Base-by-base conservation (phyloP, 2,329 filamentous ascomycete species). In the Sarocladiaceae sp. region DNA sequence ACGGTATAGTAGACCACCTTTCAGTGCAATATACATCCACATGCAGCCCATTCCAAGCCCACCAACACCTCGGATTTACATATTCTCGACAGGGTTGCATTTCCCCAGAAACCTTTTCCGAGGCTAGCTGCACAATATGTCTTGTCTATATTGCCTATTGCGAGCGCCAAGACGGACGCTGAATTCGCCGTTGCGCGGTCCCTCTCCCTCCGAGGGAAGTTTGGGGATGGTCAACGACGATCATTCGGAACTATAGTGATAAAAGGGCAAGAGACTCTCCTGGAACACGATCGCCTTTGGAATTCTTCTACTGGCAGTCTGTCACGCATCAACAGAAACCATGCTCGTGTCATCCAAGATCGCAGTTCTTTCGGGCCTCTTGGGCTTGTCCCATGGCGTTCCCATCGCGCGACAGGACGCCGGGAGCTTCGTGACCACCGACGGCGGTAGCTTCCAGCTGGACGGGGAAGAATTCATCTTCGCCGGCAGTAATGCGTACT, bases 401-500 rank as follows among this genome's bases (percentile, higher is more conserved):
- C 34, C 34, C n/a, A 18, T 10, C n/a, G 20, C 19, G 23, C 19
- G 31, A 15, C 43, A 47, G 40, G 55, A 48, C 2, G 53, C 54
- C 11, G 53, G 52, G 33, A 69, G 70, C 0, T 76, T 76, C 44
- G 70, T 77, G 15, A 72, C 68, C 3, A 65, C 69, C 0, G 61
- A 72, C 3, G 73, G 70, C 5, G 63, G 60, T 2, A 69, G 70
- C 46, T 78, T 79, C 57, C 61, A 70, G 54, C 65, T 79, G 4
- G 67, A 77, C 37, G 75, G 74, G 45, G 63, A 74, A 47, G 66
- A 72, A 48, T 78, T 77, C 52, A 69, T 74, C 57, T 78, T 77
- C 51, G 74, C 75, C 2, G 74, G 75, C 1, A 73, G 66, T 49
- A 79, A 78, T 55, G 75, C 73, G 9, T 77, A 78, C 49, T 77